Percentiles rank a stretch among this genome's conserved stretches.
These are phyloP conservation scores for Pyrenochaeta sp. DNA, from an alignment of 2,329 filamentous ascomycete species.

Conservation along the genomic window DNA sequence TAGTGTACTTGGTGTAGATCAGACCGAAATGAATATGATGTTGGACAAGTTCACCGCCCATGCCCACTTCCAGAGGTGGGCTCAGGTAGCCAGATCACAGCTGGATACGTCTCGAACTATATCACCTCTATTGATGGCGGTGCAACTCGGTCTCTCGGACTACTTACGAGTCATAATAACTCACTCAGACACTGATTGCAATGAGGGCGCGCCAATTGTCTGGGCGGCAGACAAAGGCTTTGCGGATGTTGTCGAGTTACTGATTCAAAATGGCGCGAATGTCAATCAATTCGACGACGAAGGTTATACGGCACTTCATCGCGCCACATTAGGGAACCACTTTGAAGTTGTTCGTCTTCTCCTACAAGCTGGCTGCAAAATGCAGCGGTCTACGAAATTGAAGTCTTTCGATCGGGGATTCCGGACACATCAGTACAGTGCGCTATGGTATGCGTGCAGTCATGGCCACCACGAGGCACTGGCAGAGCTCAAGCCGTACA, in stretches of 20 bases:
- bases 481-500: constrained; percentile 14
- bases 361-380: constrained; percentile 44
- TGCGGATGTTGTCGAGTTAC: constrained; percentile 8
- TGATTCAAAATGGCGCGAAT: constrained; percentile 28
- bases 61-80: too few species aligned
- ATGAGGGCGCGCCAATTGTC: not conserved
- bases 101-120: too few species aligned
- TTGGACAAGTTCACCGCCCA: too few species aligned
- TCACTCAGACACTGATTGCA: not conserved
- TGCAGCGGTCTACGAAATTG: constrained; percentile 37
- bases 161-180: too few species aligned
- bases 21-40: too few species aligned
- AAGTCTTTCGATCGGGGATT: not conserved
- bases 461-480: constrained; percentile 17
- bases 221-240: constrained; percentile 15
- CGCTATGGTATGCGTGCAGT: constrained; percentile 13
- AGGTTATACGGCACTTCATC: constrained; percentile 22
- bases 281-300: constrained; percentile 18
- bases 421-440: not conserved
- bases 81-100: too few species aligned
- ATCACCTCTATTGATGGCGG: too few species aligned
- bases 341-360: constrained; percentile 30
- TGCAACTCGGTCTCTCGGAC: too few species aligned
- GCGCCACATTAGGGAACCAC: constrained; percentile 29
- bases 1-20: too few species aligned